Base-by-base conservation (phyloP, 495 filamentous ascomycete genomes). In the Podospora pseudopauciseta region DNA sequence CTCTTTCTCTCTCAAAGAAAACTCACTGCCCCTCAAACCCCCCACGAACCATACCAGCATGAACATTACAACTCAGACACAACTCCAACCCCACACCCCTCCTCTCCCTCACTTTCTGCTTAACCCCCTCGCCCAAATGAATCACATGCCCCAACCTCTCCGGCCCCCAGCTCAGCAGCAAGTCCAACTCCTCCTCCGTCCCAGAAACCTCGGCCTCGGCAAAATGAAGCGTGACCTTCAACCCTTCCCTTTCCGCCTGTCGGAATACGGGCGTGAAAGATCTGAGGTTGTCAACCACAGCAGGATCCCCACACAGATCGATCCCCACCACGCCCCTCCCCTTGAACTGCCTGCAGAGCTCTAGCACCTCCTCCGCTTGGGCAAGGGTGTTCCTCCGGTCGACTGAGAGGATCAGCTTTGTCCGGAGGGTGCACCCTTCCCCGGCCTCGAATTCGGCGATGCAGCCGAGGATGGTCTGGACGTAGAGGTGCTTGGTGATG, bases 241-340 rank as follows among this genome's bases (percentile, higher is more conserved):
- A 16, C 39, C 39, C 39, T 13, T 49, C 39, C 39, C 3, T 5
- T 16, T 18, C 2, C 9, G 39, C 39, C 39, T 11, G 39, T 49
- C 9, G 39, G 63, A 94, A 89, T 1, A 86, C 83, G 7, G 82
- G 80, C 2, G 77, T 72, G 71, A 90, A 90, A 1, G 9, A 11
- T 3, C 9, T 13, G 9, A 49, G 9, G 39, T 49, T 49, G 39
- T 11, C 7, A 49, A 49, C 39, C 9, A 5, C 27, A 18, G 92
- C 89, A 68, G 92, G 92, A 72, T 96, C 87, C 5, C 92, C 92
- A 78, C 91, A 94, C 15, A 96, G 82, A 76, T 96, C 92, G 58
- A 96, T 74, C 39, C 89, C 92, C 0, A 95, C 90, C 58, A 95
- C 86, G 49, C 89, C 87, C 30, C 77, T 76, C 49, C 63, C 30